These are phyloP conservation scores for Aspergillus thermomutatus DNA, from an alignment of 2,329 filamentous ascomycete genomes.

Conservation along the genomic window DNA sequence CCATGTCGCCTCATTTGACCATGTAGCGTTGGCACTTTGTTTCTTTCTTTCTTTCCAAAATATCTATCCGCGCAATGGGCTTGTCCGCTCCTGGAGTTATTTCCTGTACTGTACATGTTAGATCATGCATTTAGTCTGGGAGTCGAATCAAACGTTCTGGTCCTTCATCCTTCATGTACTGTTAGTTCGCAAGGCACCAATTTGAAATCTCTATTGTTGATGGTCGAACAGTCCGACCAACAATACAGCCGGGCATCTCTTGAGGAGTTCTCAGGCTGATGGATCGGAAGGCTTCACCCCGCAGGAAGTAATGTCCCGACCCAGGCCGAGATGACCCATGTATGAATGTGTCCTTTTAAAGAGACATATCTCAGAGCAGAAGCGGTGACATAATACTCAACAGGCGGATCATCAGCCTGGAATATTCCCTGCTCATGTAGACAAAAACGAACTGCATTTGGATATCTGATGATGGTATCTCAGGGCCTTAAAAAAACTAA, in stretches of 20 bases:
- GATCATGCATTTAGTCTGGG: conserved; percentile 16
- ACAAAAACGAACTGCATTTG: neutral
- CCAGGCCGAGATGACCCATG: neutral
- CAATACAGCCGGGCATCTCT: no score
- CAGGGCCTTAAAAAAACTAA: neutral
- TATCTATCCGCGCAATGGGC: neutral
- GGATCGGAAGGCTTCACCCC: no score
- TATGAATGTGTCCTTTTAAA: neutral
- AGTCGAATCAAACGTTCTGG: conserved; percentile 9
- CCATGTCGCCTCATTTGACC: neutral
- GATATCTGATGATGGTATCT: neutral
- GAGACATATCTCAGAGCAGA: neutral
- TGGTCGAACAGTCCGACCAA: no score
- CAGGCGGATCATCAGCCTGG: neutral
- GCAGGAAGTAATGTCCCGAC: neutral
- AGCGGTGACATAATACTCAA: neutral
- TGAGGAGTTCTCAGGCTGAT: no score
- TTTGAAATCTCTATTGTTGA: neutral
- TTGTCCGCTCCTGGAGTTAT: neutral
- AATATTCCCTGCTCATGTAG: neutral
- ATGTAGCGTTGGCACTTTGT: neutral
- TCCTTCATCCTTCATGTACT: conserved; percentile 5
- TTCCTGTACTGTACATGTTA: conserved; percentile 5
- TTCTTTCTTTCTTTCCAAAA: neutral
- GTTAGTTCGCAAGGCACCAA: neutral